Evolutionary conservation across 1,139 yeast genomes (phyloP).

Genomic region (Meyerozyma carpophila): DNA sequence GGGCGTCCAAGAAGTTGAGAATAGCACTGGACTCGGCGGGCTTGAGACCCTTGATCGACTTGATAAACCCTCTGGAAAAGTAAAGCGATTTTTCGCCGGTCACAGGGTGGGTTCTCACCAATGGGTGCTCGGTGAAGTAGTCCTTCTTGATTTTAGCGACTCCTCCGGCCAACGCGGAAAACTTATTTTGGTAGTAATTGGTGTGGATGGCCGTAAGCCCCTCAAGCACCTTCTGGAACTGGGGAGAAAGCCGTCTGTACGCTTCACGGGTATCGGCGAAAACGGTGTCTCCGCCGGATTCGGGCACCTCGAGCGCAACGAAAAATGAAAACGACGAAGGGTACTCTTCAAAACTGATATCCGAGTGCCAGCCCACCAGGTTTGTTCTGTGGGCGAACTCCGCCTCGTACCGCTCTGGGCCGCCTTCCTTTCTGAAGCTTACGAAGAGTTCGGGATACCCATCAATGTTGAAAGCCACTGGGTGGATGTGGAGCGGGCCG

Average conservation of each 20-base stretch:
- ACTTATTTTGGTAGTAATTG: constrained; percentile 18
- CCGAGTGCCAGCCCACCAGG: constrained; percentile 24
- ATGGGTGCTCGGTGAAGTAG: constrained; percentile 23
- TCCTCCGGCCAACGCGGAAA: constrained; percentile 11
- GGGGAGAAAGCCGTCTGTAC: constrained; percentile 25
- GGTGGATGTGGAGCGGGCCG: constrained; percentile 30
- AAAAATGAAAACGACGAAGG: constrained; percentile 27
- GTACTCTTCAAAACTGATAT: constrained; percentile 26
- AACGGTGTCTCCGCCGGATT: constrained; percentile 30
- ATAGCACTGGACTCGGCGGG: constrained; percentile 17
- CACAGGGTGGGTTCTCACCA: constrained; percentile 25
- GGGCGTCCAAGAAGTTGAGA: constrained; percentile 19
- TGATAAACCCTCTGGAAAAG: constrained; percentile 18
- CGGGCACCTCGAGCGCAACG: constrained; percentile 28
- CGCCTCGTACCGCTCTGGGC: constrained; percentile 14
- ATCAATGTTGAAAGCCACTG: constrained; percentile 22
- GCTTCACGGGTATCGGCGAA: constrained; percentile 29
- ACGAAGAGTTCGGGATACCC: constrained; percentile 24
- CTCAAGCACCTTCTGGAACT: constrained; percentile 22
- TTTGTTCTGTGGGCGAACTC: constrained; percentile 16
- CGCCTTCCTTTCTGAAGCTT: constrained; percentile 26
- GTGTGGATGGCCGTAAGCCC: constrained; percentile 22
- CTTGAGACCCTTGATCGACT: constrained; percentile 20
- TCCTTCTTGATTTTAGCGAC: constrained; percentile 17
- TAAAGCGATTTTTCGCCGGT: constrained; percentile 22